Evolutionary conservation across 495 filamentous ascomycete genomes (phyloP), one percentile per base, ranked within the genome.

Genomic region (Hypoxylon cercidicola): DNA sequence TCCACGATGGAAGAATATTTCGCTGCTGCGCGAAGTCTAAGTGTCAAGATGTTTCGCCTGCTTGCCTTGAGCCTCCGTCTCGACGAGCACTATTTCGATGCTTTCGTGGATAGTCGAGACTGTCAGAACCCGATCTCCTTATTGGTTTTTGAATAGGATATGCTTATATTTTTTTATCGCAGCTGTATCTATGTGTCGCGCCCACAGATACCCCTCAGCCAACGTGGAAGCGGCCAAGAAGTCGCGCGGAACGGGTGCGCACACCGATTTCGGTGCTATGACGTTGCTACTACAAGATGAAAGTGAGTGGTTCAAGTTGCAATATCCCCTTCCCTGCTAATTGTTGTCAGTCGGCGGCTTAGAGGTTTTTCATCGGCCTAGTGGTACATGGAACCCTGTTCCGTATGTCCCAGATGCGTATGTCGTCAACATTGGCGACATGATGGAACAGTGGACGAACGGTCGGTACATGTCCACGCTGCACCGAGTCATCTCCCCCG

Each of bases 361-460:
- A 12, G 75, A 82, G 76, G 70, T 85, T 74, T 80, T 74, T 63
- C 72, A 83, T 46, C 69, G 74, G 8, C 69, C 69, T 7, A 68
- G 72, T 7, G 55, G 60, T 21, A 67, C 74, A 47, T 79, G 76
- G 79, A 57, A 74, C 25, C 72, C 82, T 44, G 83, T 82, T 1
- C 75, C 77, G 4, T 81, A 81, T 4, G 73, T 82, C 9, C 65
- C 77, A 40, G 79, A 79, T 1, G 83, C 80, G 25, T 77, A 82
- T 58, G 77, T 84, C 2, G 81, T 83, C 59, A 84, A 83, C 55
- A 78, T 85, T 39, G 82, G 83, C 12, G 81, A 85, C 63, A 69
- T 84, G 49, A 78, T 81, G 75, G 74, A 75, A 13, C 70, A 64
- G 44, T 77, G 82, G 28, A 79, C 78, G 9, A 80, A 79, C 5